Evolutionary conservation across 2,329 filamentous ascomycete genomes (phyloP).

Genomic region (Paraconiothyrium brasiliense): DNA sequence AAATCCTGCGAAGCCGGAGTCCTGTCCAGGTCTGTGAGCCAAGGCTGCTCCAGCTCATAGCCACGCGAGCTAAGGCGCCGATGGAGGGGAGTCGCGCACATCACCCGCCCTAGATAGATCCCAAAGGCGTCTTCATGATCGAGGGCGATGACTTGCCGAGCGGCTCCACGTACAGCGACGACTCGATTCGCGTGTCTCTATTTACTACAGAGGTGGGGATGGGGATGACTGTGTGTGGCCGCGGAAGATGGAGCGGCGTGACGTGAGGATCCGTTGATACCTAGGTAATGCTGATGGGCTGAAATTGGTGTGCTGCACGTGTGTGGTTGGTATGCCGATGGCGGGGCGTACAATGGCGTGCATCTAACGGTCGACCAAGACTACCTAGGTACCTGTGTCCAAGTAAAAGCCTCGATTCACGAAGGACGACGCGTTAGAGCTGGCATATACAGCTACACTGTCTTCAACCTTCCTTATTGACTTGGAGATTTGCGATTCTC

Average conservation of each 20-base stretch:
- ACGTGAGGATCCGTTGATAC: constrained; percentile 6
- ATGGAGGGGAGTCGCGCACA: constrained; percentile 15
- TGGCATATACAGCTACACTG: not conserved
- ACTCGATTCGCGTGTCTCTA: not conserved
- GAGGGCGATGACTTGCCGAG: constrained; percentile 9
- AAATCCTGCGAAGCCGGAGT: not conserved
- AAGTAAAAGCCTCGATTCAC: not conserved
- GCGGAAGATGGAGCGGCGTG: constrained; percentile 6
- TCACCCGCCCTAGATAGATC: constrained; percentile 26
- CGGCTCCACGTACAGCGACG: constrained; percentile 11
- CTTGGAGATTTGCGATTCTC: not conserved
- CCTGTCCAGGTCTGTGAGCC: constrained; percentile 6
- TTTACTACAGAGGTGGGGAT: not conserved
- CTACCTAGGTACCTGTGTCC: not conserved
- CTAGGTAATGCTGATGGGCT: not conserved
- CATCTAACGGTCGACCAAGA: not conserved
- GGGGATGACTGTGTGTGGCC: not conserved
- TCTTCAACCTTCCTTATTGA: not conserved
- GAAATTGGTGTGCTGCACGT: not conserved
- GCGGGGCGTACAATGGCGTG: not conserved
- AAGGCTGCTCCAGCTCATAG: not conserved
- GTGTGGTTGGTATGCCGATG: not conserved
- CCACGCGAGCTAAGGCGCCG: constrained; percentile 13
- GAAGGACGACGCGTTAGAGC: not conserved
- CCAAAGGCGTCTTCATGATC: constrained; percentile 15